Evolutionary conservation across 192 early-diverging fungal species (phyloP), one percentile per base, ranked within the genome.

Genomic region (Backusella sp.): DNA sequence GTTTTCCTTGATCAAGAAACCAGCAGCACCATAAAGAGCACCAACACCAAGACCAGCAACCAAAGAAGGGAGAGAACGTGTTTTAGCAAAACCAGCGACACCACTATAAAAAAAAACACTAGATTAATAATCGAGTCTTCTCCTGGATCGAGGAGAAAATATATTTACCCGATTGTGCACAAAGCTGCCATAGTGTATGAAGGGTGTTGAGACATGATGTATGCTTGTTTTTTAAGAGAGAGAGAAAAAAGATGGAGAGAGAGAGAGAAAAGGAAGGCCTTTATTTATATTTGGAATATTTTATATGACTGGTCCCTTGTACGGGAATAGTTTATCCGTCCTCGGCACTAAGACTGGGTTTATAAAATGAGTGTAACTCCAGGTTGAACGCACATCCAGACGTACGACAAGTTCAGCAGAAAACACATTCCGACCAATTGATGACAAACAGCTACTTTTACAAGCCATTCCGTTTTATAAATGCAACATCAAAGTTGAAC

Each of bases 51-150:
- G 12, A 15, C 84, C 84, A 59, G 84, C 84, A 35, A 73, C 65
- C 17, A 85, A 65, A 4, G 84, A 85, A 19, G 84, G 84, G 9
- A 75, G 59, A 12, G 84, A 85, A 30, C 84, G 81, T 15, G 81
- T 76, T 19, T 62, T 66, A 6, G 79, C 75, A 75, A 70, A 85
- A 11, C 76, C 84, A 41, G 72, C 68, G 39, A 85, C 53, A 59
- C 84, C 84, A 37, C 84, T 79, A 44, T 17, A 32, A 36, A 26
- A 36, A 73, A 44, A 46, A 65, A 56, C 44, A 36, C 14, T 23
- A 44, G 32, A 66, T 28, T 21, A 77, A 71, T 52, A 52, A 52
- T 26, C 17, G 34, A 6, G 8, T 30, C 23, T 69, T 3, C 32
- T 32, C 32, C 32, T 32, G 26, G 21, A 19, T 49, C 14, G 3